Conservation (phyloP, 2,329 filamentous ascomycete species). For the Ceratocystis destructans region DNA sequence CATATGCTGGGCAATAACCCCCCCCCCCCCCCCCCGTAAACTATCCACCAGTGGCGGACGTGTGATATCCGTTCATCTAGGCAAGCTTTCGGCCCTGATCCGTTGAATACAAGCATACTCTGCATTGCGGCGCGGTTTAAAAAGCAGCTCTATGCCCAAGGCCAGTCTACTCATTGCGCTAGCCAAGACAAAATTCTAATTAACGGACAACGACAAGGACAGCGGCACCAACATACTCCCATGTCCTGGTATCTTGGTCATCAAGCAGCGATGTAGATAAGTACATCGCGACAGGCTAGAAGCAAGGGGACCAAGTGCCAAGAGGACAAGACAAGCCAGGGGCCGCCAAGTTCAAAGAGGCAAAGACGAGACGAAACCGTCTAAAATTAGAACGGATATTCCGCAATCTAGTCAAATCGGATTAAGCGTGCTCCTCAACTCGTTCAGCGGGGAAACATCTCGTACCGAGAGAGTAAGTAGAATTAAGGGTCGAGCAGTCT, state of each 20-base stretch:
- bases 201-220: too few species aligned
- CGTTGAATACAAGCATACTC: background rate
- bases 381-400: background rate
- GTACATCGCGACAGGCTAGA: background rate
- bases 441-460: background rate
- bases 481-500: background rate
- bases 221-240: background rate
- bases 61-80: background rate
- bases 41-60: background rate
- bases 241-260: background rate
- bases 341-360: background rate
- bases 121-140: background rate
- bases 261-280: too few species aligned
- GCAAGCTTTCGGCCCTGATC: background rate
- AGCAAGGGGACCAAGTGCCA: background rate
- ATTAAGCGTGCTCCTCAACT: background rate
- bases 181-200: background rate
- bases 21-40: background rate
- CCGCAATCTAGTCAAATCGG: background rate
- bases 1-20: too few species aligned
- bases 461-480: background rate
- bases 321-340: background rate
- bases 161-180: background rate
- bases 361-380: background rate
- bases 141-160: background rate